Base-by-base conservation (phyloP, 352 stramenopile species). In the Phytophthora crassamura region DNA sequence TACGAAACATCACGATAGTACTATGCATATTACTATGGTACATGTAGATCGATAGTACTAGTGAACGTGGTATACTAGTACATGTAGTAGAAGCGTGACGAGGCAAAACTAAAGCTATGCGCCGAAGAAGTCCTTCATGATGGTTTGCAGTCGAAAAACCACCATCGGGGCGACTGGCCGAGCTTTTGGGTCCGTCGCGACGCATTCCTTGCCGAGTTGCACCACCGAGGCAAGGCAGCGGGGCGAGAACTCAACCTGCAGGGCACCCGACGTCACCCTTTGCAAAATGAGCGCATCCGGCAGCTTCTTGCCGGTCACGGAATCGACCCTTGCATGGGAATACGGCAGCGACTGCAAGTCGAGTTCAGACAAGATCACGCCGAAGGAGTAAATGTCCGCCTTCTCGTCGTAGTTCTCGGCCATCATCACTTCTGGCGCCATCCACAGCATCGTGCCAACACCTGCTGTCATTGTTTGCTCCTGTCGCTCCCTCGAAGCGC, bases 341-440 rank as follows among this genome's bases (percentile, higher is more conserved):
- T 70, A 74, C 16, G 59, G 52, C 40, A 70, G 38, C 15, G 38
- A 38, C 30, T 58, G 59, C 15, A 41, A 39, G 34, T 69, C 65
- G n/a, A 74, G 47, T 30, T 74, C 65, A 1, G 28, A 35, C 18
- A 69, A 28, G 35, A 72, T 43, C 45, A 72, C 49, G 12, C 57
- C 57, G 16, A 72, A 72, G 16, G 64, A 63, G 25, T 64, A 69
- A 36, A 73, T 53, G 30, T 73, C 59, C 20, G 51, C 46, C 33
- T 64, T 69, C 30, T 64, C 42, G 15, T 63, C 45, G 30, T 69
- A 69, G 10, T 18, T 22, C 14, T 54, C 32, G 12, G 49, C 51
- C 4, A 69, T 15, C 64, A 69, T 63, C 8, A 73, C 22, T 52
- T 36, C 71, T 33, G n/a, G n/a, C n/a, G n/a, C n/a, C n/a, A n/a